phyloP scores from a whole-genome alignment of 2,329 filamentous ascomycete species.

The Tolypocladium tropicale region DNA sequence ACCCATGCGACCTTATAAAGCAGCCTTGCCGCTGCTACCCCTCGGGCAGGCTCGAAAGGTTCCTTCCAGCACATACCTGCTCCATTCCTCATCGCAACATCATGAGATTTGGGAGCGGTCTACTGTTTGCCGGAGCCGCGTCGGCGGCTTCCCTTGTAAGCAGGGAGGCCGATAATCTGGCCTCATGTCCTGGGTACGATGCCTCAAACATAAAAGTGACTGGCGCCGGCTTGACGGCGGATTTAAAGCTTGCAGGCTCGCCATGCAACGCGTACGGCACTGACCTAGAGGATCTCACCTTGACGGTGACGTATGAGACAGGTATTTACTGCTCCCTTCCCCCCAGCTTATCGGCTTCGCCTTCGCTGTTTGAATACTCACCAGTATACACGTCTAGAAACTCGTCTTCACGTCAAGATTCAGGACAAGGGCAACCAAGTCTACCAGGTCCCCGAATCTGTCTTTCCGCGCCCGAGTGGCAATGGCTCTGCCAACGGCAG shows the following conservation, averaged over 20 bases:
- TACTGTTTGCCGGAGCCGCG: slow-evolving; percentile 9
- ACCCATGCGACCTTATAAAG: neutral
- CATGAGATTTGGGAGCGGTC: slow-evolving; percentile 10
- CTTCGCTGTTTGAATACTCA: neutral
- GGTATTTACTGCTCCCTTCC: slow-evolving; percentile 24
- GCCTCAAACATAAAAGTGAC: slow-evolving; percentile 49
- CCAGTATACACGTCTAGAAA: slow-evolving; percentile 27
- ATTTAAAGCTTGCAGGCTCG: slow-evolving; percentile 57
- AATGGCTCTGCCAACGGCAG: slow-evolving; percentile 15
- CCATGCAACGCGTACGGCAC: slow-evolving; percentile 71
- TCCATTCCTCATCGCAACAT: neutral
- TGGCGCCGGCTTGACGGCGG: slow-evolving; percentile 51
- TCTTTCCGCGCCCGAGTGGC: slow-evolving; percentile 45
- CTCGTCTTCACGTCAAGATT: slow-evolving; percentile 65
- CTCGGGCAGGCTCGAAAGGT: neutral
- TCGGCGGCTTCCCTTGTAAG: slow-evolving; percentile 8
- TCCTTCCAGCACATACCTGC: neutral
- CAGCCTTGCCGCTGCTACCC: neutral
- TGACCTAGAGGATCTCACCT: slow-evolving; percentile 55
- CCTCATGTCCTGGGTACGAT: slow-evolving; percentile 57
- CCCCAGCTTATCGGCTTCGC: neutral
- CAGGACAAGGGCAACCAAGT: slow-evolving; percentile 59
- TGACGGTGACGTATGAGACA: slow-evolving; percentile 43
- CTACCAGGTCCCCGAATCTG: slow-evolving; percentile 63
- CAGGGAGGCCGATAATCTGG: slow-evolving; percentile 4